These are phyloP conservation scores for Saturnispora sekii DNA, from an alignment of 805 yeast species.

Conservation along the genomic window DNA sequence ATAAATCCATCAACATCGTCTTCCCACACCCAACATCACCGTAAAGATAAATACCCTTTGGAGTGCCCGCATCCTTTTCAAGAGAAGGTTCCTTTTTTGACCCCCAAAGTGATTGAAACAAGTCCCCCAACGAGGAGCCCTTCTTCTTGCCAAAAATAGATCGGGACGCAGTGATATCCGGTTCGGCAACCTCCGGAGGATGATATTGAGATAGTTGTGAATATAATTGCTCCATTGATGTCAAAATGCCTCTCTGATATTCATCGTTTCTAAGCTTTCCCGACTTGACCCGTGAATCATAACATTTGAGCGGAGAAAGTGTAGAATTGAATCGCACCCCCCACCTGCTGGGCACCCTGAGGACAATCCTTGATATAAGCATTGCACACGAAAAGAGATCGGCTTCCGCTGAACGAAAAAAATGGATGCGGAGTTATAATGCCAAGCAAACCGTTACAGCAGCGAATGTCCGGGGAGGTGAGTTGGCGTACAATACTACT, in stretches of 20 bases:
- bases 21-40: conserved; percentile 99
- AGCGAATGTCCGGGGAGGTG: too few species aligned
- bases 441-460: not conserved
- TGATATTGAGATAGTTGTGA: conserved; percentile 40
- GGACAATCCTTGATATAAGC: not conserved
- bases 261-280: conserved; percentile 61
- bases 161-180: conserved; percentile 29
- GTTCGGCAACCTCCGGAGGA: conserved; percentile 53
- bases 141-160: not conserved
- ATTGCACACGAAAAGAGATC: not conserved
- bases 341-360: not conserved
- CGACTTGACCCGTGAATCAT: conserved; percentile 21
- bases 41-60: conserved; percentile 80
- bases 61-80: conserved; percentile 30
- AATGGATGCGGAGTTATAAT: not conserved
- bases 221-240: conserved; percentile 52
- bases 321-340: conserved; percentile 1
- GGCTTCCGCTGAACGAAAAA: too few species aligned
- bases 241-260: conserved; percentile 67
- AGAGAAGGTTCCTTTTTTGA: not conserved
- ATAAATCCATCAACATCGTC: conserved; percentile 96
- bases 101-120: conserved; percentile 18
- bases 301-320: conserved; percentile 23
- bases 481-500: too few species aligned
- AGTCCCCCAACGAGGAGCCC: conserved; percentile 27